Percentiles rank a stretch among this genome's conserved stretches.
Evolutionary conservation across 805 yeast genomes (phyloP).

Genomic region (Hanseniaspora lindneri): DNA sequence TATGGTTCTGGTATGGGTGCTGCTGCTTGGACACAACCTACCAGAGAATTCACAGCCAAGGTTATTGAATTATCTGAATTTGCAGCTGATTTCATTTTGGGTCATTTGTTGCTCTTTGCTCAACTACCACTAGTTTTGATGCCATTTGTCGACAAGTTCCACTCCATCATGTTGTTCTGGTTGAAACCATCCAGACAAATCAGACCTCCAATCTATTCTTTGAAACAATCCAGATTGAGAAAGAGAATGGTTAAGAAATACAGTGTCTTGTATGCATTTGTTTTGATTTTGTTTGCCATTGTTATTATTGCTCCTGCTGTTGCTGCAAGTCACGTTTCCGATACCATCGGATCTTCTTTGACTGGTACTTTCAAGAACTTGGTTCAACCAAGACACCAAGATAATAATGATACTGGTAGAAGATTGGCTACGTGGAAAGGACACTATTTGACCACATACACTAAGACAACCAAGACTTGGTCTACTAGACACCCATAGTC

Average conservation of each 20-base stretch:
- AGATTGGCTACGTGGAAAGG: constrained; percentile 27
- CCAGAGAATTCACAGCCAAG: constrained; percentile 91
- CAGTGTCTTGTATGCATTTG: constrained; percentile 62
- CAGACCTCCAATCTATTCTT: constrained; percentile 93
- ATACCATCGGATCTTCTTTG: constrained; percentile 25
- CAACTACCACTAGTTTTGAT: constrained; percentile 78
- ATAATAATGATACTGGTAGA: constrained; percentile 73
- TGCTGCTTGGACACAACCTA: constrained; percentile 90
- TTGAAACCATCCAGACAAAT: constrained; percentile 92
- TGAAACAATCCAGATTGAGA: constrained; percentile 91
- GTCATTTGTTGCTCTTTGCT: constrained; percentile 74
- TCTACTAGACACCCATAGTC: constrained; percentile 41
- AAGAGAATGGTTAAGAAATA: constrained; percentile 96
- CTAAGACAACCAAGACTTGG: constrained; percentile 39
- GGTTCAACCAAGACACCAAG: constrained; percentile 77
- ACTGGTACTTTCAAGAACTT: constrained; percentile 49
- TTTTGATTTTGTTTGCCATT: constrained; percentile 58
- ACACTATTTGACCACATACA: constrained; percentile 37
- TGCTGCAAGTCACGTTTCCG: constrained; percentile 46
- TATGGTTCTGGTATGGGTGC: constrained; percentile 86
- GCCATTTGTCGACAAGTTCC: constrained; percentile 93
- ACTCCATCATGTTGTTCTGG: constrained; percentile 97
- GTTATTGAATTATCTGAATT: constrained; percentile 87
- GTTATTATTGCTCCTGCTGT: constrained; percentile 86
- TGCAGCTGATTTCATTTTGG: constrained; percentile 90